Percentiles rank a stretch among this genome's conserved stretches.
Evolutionary conservation across 768 basidiomycete species (phyloP).

Genomic region (Mycena amicta): DNA sequence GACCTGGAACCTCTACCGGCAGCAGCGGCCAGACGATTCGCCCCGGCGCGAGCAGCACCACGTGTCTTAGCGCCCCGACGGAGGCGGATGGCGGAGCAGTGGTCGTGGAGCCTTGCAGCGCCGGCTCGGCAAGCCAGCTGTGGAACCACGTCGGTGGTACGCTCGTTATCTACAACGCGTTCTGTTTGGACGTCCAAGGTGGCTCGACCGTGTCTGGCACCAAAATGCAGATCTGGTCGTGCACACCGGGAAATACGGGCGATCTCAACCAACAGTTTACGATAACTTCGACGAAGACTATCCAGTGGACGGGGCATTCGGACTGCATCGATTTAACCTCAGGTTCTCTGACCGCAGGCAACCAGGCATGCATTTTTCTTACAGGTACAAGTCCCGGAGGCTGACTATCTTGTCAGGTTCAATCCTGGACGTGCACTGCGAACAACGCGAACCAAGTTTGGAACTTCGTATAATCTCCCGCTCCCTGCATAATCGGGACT

Average conservation of each 20-base stretch:
- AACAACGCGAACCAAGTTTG: slow-evolving; percentile 9
- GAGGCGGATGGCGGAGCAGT: slow-evolving; percentile 2
- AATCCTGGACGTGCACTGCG: neutral
- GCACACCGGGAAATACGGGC: neutral
- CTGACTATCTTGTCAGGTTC: neutral
- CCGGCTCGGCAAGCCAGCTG: slow-evolving; percentile 2
- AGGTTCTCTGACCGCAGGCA: neutral
- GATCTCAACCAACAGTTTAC: neutral
- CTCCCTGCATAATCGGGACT: too few species aligned
- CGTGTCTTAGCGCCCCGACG: slow-evolving; percentile 8
- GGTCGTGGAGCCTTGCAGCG: slow-evolving; percentile 12
- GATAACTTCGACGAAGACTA: neutral
- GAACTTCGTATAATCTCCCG: slow-evolving; percentile 2
- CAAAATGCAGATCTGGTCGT: slow-evolving; percentile 8
- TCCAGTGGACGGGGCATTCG: neutral
- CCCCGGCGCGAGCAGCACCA: slow-evolving; percentile 8
- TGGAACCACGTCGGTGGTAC: slow-evolving; percentile 8
- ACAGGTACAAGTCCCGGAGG: too few species aligned
- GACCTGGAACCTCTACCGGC: neutral
- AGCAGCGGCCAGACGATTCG: neutral
- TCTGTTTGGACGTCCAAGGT: neutral
- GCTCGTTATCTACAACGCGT: slow-evolving; percentile 2
- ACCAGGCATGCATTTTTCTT: neutral
- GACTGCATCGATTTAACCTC: neutral
- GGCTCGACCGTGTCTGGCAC: neutral